Conservation (phyloP, 2,329 filamentous ascomycete genomes). For the Cordyceps javanica region DNA sequence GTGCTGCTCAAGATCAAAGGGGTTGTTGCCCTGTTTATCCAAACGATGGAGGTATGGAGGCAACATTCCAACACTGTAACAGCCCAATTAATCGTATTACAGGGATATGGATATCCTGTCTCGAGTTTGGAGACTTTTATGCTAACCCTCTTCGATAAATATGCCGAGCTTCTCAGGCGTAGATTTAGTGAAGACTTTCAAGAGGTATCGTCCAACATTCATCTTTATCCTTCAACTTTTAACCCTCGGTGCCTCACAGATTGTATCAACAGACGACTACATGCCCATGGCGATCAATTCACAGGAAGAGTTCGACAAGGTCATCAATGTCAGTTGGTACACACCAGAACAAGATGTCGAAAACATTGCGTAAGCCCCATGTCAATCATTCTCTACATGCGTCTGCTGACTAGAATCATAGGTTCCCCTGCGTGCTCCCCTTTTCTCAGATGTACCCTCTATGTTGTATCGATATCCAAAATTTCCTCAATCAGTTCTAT, state of each 20-base stretch:
- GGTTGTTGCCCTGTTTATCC: slow-evolving; percentile 86
- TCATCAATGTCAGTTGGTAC: slow-evolving; percentile 95
- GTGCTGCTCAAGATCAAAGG: slow-evolving; percentile 91
- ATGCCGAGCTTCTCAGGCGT: slow-evolving; percentile 82
- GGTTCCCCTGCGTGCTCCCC: slow-evolving; percentile 89
- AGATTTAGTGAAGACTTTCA: slow-evolving; percentile 95
- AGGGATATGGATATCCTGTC: slow-evolving; percentile 89
- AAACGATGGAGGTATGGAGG: slow-evolving; percentile 81
- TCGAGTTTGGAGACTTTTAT: slow-evolving; percentile 75
- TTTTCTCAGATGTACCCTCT: slow-evolving; percentile 99
- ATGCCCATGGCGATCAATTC: slow-evolving; percentile 99
- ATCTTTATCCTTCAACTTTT: background rate
- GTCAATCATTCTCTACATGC: background rate
- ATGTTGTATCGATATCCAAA: slow-evolving; percentile 96
- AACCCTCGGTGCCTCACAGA: slow-evolving; percentile 32
- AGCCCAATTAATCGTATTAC: slow-evolving; percentile 68
- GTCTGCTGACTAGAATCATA: slow-evolving; percentile 27
- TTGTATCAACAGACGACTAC: slow-evolving; percentile 90
- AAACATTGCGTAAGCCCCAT: slow-evolving; percentile 60
- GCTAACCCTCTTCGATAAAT: slow-evolving; percentile 87
- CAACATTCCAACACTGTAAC: slow-evolving; percentile 65
- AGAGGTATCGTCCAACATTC: slow-evolving; percentile 51
- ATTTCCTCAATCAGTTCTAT: slow-evolving; percentile 97
- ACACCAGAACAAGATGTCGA: slow-evolving; percentile 71
- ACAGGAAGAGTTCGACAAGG: slow-evolving; percentile 86